Conservation (phyloP, 192 early-diverging fungal species). For the Coemansia javaensis region DNA sequence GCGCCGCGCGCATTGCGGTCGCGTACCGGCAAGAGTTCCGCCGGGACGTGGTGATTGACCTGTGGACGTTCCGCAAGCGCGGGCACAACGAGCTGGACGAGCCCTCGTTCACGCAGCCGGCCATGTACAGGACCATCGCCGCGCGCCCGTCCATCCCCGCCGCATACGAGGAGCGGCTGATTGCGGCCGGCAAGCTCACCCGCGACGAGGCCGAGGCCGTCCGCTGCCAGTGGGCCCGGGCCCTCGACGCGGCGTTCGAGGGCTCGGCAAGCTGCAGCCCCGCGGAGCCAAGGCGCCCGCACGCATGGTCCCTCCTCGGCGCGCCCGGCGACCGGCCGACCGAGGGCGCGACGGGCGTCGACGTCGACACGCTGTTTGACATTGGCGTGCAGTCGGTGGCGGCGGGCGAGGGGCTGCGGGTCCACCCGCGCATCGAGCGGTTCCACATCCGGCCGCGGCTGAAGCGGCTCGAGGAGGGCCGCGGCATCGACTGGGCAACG, state of each 20-base stretch:
- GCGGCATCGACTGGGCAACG: constrained; percentile 89
- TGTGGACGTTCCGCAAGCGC: constrained; percentile 91
- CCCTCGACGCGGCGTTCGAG: constrained; percentile 28
- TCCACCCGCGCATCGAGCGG: constrained; percentile 82
- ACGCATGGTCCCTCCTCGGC: constrained; percentile 16
- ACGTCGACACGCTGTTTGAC: constrained; percentile 53
- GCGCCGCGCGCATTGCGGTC: constrained; percentile 73
- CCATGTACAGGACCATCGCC: constrained; percentile 90
- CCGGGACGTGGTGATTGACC: constrained; percentile 90
- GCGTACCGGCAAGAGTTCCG: constrained; percentile 92
- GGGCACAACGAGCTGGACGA: constrained; percentile 98
- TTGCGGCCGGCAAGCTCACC: constrained; percentile 18
- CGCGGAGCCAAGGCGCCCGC: constrained; percentile 5
- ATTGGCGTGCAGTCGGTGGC: constrained; percentile 76
- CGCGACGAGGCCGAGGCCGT: constrained; percentile 13
- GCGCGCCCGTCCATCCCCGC: constrained; percentile 72
- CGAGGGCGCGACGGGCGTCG: constrained; percentile 57
- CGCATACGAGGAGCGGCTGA: constrained; percentile 66
- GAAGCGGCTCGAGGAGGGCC: constrained; percentile 64
- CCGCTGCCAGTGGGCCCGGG: constrained; percentile 15
- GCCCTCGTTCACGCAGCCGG: constrained; percentile 91
- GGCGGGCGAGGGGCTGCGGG: constrained; percentile 54
- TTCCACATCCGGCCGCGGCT: constrained; percentile 86
- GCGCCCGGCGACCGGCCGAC: constrained; percentile 7
- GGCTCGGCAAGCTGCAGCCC: constrained; percentile 26